phyloP scores from a whole-genome alignment of 352 stramenopile species.

The Phytophthora sansomeana region DNA sequence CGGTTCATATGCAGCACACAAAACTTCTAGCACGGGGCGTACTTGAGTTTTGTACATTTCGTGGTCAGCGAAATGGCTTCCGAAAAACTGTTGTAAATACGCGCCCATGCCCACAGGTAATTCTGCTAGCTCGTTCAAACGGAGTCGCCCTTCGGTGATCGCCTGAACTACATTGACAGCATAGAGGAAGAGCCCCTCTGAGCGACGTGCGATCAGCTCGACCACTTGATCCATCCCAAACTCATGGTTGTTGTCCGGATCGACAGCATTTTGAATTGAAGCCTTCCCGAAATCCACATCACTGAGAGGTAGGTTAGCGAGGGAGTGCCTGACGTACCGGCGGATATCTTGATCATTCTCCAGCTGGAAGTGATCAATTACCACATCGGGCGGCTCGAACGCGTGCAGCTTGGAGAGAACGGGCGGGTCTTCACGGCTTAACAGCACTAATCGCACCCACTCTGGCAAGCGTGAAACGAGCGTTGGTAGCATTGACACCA shows the following conservation, averaged over 20 bases:
- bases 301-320: constrained; percentile 30
- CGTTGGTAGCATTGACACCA: constrained; percentile 65
- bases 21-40: constrained; percentile 71
- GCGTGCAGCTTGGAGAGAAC: constrained; percentile 69
- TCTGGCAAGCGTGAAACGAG: constrained; percentile 60
- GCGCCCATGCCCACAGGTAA: constrained; percentile 72
- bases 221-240: constrained; percentile 45
- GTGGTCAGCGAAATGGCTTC: constrained; percentile 62
- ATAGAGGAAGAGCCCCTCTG: constrained; percentile 78
- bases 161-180: constrained; percentile 81
- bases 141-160: constrained; percentile 58
- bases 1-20: constrained; percentile 75
- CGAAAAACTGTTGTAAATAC: constrained; percentile 78
- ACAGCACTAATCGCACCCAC: constrained; percentile 73
- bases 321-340: constrained; percentile 23
- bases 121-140: constrained; percentile 55
- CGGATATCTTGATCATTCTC: constrained; percentile 68
- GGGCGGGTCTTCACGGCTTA: constrained; percentile 69
- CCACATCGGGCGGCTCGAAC: constrained; percentile 51
- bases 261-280: constrained; percentile 2
- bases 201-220: constrained; percentile 58
- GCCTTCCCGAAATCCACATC: constrained; percentile 17
- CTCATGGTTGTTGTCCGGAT: constrained; percentile 8
- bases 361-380: constrained; percentile 49
- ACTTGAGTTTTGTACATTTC: constrained; percentile 62